Conservation (phyloP, 345 rosid genomes). For the Populus tremula region DNA sequence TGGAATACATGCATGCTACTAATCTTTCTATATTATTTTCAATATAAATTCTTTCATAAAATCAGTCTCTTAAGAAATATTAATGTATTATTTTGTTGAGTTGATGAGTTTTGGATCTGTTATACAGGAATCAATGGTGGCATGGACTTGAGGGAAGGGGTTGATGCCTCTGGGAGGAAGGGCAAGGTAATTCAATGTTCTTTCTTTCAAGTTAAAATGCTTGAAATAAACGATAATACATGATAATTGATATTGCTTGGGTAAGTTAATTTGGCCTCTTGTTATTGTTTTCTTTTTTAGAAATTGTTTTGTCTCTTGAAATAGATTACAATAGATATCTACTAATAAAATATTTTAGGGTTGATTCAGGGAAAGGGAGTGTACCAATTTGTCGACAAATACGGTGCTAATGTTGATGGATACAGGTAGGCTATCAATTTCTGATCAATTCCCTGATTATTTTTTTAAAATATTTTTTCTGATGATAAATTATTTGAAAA, state of each 20-base stretch:
- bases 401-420: constrained; percentile 94
- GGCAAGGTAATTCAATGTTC: constrained; percentile 34
- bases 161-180: constrained; percentile 91
- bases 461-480: not conserved
- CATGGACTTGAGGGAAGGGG: constrained; percentile 70
- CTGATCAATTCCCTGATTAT: not conserved
- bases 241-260: too few species aligned
- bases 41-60: too few species aligned
- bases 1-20: not conserved
- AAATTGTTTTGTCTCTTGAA: too few species aligned
- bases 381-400: constrained; percentile 90
- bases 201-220: too few species aligned
- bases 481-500: not conserved
- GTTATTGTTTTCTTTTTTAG: too few species aligned
- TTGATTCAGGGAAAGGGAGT: constrained; percentile 85
- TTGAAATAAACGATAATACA: too few species aligned
- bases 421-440: constrained; percentile 53
- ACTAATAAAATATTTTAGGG: not conserved
- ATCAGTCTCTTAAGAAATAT: not conserved
- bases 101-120: not conserved
- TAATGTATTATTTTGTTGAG: not conserved
- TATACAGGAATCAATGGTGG: constrained; percentile 63
- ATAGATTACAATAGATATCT: too few species aligned
- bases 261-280: too few species aligned
- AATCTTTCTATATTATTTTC: not conserved